phyloP scores from a whole-genome alignment of 2,329 filamentous ascomycete genomes.

The Claviceps sp. region DNA sequence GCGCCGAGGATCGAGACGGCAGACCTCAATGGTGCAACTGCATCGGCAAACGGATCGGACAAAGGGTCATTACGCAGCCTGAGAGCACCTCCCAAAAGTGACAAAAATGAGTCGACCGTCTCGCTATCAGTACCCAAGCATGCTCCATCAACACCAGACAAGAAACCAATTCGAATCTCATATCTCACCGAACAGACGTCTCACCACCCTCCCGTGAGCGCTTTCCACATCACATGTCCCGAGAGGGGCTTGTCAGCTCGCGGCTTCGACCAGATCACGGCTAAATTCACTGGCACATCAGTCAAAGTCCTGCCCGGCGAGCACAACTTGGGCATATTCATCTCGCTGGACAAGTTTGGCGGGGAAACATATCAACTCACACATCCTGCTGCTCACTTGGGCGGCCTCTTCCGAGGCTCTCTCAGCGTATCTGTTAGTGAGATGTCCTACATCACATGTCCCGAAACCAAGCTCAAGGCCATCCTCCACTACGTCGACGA shows the following conservation, averaged over 20 bases:
- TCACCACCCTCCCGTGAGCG: slow-evolving; percentile 93
- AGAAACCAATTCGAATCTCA: slow-evolving; percentile 60
- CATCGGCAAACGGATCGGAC: slow-evolving; percentile 17
- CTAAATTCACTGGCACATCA: slow-evolving; percentile 94
- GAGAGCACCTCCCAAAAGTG: slow-evolving; percentile 30
- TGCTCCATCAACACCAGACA: slow-evolving; percentile 24
- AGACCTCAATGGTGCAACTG: slow-evolving; percentile 20
- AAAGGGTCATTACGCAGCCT: slow-evolving; percentile 34
- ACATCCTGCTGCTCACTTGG: slow-evolving; percentile 85
- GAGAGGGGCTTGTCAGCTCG: slow-evolving; percentile 77
- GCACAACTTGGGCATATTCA: slow-evolving; percentile 92
- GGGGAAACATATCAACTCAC: slow-evolving; percentile 91
- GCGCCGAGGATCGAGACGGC: slow-evolving; percentile 50
- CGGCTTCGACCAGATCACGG: slow-evolving; percentile 91
- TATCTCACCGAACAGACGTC: slow-evolving; percentile 97
- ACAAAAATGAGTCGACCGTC: slow-evolving; percentile 33
- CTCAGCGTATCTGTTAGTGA: slow-evolving; percentile 85
- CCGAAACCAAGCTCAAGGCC: slow-evolving; percentile 80
- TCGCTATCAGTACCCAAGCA: slow-evolving; percentile 39
- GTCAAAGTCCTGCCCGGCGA: slow-evolving; percentile 83
- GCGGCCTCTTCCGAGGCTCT: slow-evolving; percentile 76
- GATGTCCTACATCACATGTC: slow-evolving; percentile 74
- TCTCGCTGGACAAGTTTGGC: slow-evolving; percentile 65
- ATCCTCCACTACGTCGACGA: slow-evolving; percentile 91
- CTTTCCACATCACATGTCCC: slow-evolving; percentile 86